A percentile compares a stretch with the other conserved stretches of the same genome.
Evolutionary conservation across 768 basidiomycete genomes (phyloP).

Genomic region (Nevesoporus exiguus): DNA sequence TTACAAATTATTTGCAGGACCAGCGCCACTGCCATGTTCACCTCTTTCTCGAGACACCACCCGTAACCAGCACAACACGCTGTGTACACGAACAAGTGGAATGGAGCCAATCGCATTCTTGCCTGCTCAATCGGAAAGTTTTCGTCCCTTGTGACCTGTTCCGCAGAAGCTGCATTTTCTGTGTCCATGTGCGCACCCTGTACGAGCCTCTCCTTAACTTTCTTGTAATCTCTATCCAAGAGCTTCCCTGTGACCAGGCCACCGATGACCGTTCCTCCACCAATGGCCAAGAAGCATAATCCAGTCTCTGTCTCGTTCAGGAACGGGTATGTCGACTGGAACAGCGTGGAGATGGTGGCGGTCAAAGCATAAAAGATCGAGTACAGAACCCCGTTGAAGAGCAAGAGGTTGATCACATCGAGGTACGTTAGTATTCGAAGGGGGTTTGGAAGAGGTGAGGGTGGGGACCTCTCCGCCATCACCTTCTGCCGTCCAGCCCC

Average conservation of each 20-base stretch:
- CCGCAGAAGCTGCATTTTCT: constrained; percentile 16
- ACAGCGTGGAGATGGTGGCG: constrained; percentile 47
- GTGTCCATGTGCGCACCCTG: constrained; percentile 15
- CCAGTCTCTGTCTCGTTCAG: constrained; percentile 55
- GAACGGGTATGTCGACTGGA: constrained; percentile 47
- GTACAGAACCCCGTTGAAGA: constrained; percentile 54
- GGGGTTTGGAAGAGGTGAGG: constrained; percentile 35
- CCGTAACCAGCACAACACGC: constrained; percentile 52
- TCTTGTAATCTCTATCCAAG: constrained; percentile 63
- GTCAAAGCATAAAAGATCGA: constrained; percentile 49
- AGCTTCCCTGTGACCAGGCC: constrained; percentile 56
- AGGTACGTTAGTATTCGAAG: constrained; percentile 36
- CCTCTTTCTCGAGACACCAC: constrained; percentile 51
- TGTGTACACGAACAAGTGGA: constrained; percentile 38
- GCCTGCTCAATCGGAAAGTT: constrained; percentile 62
- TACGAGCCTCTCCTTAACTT: constrained; percentile 27
- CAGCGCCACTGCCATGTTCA: constrained; percentile 51
- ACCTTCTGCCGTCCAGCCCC: constrained; percentile 21
- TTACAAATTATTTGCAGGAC: constrained; percentile 39
- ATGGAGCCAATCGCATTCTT: constrained; percentile 46
- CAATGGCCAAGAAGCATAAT: constrained; percentile 74
- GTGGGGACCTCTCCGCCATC: constrained; percentile 1
- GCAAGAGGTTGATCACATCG: constrained; percentile 38
- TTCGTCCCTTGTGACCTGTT: constrained; percentile 30
- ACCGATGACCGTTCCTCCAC: constrained; percentile 66